Conservation (phyloP, 768 basidiomycete genomes). For the Leccinellum luteum region DNA sequence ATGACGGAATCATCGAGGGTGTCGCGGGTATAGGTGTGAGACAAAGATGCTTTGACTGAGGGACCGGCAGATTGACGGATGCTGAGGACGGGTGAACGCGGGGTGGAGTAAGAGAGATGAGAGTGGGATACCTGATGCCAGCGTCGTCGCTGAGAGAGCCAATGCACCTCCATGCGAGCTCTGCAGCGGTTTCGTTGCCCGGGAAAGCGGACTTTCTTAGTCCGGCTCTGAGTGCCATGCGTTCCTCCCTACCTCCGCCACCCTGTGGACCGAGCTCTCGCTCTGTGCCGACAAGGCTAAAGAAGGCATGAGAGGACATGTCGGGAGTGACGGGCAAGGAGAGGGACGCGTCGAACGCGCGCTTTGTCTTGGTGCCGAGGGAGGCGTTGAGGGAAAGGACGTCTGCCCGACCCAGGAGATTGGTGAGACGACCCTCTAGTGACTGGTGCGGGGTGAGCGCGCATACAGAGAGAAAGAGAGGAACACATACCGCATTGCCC, state of each 20-base stretch:
- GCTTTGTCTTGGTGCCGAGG: conserved; percentile 83
- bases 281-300: conserved; percentile 71
- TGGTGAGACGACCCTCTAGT: conserved; percentile 76
- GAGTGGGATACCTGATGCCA: conserved; percentile 62
- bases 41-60: conserved; percentile 77
- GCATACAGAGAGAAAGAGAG: background rate
- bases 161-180: conserved; percentile 76
- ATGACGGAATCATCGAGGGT: conserved; percentile 26
- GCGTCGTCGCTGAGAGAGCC: conserved; percentile 69
- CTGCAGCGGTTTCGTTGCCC: conserved; percentile 79
- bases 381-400: conserved; percentile 79
- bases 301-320: conserved; percentile 66
- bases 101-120: background rate
- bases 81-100: conserved; percentile 37
- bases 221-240: conserved; percentile 73
- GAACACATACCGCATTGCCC: conserved; percentile 76
- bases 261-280: conserved; percentile 56
- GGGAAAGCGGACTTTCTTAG: conserved; percentile 20
- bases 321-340: conserved; percentile 57
- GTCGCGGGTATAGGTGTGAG: conserved; percentile 74
- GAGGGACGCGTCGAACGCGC: conserved; percentile 72
- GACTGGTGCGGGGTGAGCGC: conserved; percentile 43
- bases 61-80: conserved; percentile 83
- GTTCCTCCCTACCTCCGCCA: conserved; percentile 26
- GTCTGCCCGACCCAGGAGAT: conserved; percentile 91